phyloP scores from a whole-genome alignment of 139 green algal genomes.

The Coelastrella sp. region DNA sequence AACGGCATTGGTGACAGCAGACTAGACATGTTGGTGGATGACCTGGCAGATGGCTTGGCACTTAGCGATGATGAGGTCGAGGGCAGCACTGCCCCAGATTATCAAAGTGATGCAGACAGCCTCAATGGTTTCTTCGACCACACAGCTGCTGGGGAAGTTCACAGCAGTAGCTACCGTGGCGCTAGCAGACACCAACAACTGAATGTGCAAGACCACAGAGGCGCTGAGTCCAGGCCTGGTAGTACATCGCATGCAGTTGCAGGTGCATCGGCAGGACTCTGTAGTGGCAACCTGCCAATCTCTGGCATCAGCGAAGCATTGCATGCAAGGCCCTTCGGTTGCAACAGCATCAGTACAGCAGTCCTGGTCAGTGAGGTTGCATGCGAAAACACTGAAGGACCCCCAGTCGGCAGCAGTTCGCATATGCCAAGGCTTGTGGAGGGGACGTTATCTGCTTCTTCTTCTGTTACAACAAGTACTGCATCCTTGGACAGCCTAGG shows the following conservation, averaged over 20 bases:
- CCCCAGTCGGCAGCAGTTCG: no score
- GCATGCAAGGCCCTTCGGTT: no score
- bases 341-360: no score
- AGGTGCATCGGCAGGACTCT: no score
- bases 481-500: not conserved
- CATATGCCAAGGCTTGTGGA: no score
- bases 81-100: not conserved
- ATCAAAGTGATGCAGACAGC: not conserved
- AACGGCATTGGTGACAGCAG: not conserved
- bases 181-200: not conserved
- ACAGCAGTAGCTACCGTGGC: not conserved
- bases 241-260: not conserved
- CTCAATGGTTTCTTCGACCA: not conserved
- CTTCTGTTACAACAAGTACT: not conserved
- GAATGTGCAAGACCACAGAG: no score
- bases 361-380: no score
- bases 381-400: no score
- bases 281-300: no score
- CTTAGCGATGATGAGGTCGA: conserved; percentile 19
- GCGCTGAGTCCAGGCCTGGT: no score
- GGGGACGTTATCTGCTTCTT: not conserved
- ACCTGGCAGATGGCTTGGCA: conserved; percentile 35
- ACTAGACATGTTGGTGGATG: conserved; percentile 21
- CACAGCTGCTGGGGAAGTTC: not conserved
- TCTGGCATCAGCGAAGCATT: no score